Base-by-base conservation (phyloP, 768 basidiomycete species). In the Panus rudis region DNA sequence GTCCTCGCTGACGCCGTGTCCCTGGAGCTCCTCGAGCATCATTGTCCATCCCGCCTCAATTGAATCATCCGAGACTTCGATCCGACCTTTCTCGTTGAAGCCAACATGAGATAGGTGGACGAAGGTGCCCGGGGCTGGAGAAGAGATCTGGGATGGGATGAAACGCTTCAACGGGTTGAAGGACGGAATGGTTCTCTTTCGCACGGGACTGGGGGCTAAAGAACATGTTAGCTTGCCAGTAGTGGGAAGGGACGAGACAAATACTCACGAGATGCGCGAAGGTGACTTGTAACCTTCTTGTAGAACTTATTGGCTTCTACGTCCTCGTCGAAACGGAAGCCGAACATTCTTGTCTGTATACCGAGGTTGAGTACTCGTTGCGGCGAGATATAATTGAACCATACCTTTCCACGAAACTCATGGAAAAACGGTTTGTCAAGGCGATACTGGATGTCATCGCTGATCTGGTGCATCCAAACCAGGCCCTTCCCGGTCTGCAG, bases 371-470 rank as follows among this genome's bases (percentile, higher is more conserved):
- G 19, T 14, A 7, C 63, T 69, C 52, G 48, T 42, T 10, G 20
- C 28, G 46, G 31, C 8, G 19, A 30, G 37, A 39, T 21, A 26
- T 40, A 20, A 21, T 27, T 17, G 12, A 13, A 34, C 52, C 87
- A 58, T 56, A 93, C 92, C 66, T 84, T 77, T 31, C 87, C 88
- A 35, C 81, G 77, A 63, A 94, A 93, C 28, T 81, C 73, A 62
- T 97, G 91, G 65, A 96, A 96, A 68, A 94, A 94, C 2, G 90
- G 86, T 44, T 84, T 78, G 61, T 96, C 91, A 52, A 83, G 72
- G 52, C 76, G 73, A 60, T 93, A 97, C 41, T 80, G 72, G 53
- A 83, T 73, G 37, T 66, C 64, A 34, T 66, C 64, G 1, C 78
- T 76, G 42, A 84, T 67, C 47, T 73, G 73, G 64, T 84, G 82